Evolutionary conservation across 129 eudicot genomes (phyloP), one percentile per base, ranked within the genome.

Genomic region (Flaveria sonorensis): DNA sequence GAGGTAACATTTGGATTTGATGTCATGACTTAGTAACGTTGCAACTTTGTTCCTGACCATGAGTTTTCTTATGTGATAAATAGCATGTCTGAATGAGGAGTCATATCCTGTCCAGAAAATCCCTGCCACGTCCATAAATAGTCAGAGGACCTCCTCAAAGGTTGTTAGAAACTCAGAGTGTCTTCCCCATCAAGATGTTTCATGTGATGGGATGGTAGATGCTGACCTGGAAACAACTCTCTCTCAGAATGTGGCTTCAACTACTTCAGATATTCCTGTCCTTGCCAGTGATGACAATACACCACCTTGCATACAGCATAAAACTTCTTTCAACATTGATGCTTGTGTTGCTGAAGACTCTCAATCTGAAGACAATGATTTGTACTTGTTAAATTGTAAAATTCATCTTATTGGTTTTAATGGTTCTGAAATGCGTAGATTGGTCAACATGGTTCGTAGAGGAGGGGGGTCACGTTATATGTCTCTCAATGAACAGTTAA

Each of bases 401-500:
- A 87, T 94, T 70, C 81, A 75, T 46, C 83, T 94, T 79, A 92
- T 89, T 73, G 97, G 99, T 67, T 94, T 94, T 65, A 86, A 85
- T 77, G 90, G 87, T 76, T 75, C 89, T 72, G 92, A 87, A 79
- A 76, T 86, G 82, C 88, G 97, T 39, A 88, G 79, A 76, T 84
- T 91, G 79, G 97, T 94, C 78, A 88, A 80, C 86, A 87, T 91
- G 88, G 89, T 91, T 56, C 88, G 97, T 21, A 87, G 83, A 85
- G 99, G 99, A 73, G 92, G 96, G 73, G 99, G 97, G 32, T 94
- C 99, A n/a, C 96, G 97, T 56, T 89, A 89, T 73, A 85, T 89
- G 93, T 83, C 86, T 36, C 83, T 87, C 66, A 84, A 81, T 79
- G 97, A 94, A 67, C 91, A 88, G 20, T 80, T 94, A 86, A 94